Evolutionary conservation across 2,329 filamentous ascomycete species (phyloP), one percentile per base, ranked within the genome.

Genomic region (Aspergillus fischeri): DNA sequence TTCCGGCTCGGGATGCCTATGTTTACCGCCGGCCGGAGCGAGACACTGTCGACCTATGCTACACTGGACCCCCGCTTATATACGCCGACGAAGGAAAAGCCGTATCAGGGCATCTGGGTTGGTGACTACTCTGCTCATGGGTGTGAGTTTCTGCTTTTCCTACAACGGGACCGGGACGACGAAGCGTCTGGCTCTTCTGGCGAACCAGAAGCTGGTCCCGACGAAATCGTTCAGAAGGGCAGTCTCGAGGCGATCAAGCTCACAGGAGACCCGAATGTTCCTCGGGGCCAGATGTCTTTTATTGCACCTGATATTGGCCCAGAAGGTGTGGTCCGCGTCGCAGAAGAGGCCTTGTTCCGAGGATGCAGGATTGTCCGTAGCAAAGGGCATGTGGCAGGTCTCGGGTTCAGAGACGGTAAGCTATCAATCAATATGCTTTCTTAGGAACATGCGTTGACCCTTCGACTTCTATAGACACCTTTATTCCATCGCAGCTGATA

Each of bases 111-210:
- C 0, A 91, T 99, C 29, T 97, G 91, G 89, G 88, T 92, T 17
- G 92, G 92, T 0, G 92, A 97, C 70, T 97, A 96, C 67, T 88
- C 86, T 27, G 86, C 85, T 0, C 92, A 97, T 66, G 92, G 92
- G 0, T 92, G 89, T 71, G 93, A 97, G 72, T 96, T 97, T 55
- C 69, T 97, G 4, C 78, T 95, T 11, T 78, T 97, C 49, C 80
- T 91, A 64, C 94, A 99, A 68, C 86, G 86, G 0, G 86, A 88
- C 42, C 53, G 48, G 2, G 55, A 55, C 17, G 4, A 49, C 54
- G 62, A 8, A 68, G 74, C 0, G 66, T 64, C 11, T 82, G 87
- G 63, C 75, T 75, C 4, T 72, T 78, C 17, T 6, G 21, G 56
- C 41, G 56, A 67, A 74, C n/a, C 84, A 78, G 67, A 78, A 35